Conservation (phyloP, 2,329 filamentous ascomycete species). For the Penicillium psychrosexuale region DNA sequence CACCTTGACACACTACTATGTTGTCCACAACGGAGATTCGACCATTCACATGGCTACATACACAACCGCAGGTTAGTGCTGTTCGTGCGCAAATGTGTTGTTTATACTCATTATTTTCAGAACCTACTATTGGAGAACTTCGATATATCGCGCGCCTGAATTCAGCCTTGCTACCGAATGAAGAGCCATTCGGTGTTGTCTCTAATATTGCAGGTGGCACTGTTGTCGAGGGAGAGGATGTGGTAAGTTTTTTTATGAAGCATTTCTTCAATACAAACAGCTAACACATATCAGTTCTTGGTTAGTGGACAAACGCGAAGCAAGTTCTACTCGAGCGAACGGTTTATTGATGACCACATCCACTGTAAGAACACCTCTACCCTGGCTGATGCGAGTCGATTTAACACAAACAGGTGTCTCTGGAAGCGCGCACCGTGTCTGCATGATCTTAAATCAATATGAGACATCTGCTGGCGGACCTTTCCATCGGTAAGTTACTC, state of each 20-base stretch:
- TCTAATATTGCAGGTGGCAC: slow-evolving; percentile 55
- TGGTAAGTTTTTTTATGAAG: slow-evolving; percentile 31
- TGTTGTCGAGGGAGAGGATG: slow-evolving; percentile 57
- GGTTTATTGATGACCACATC: slow-evolving; percentile 66
- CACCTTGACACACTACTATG: slow-evolving; percentile 63
- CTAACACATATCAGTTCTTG: slow-evolving; percentile 42
- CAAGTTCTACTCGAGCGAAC: slow-evolving; percentile 67
- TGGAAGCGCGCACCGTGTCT: slow-evolving; percentile 53
- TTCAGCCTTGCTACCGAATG: slow-evolving; percentile 49
- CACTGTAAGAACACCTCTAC: slow-evolving; percentile 49
- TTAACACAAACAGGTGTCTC: slow-evolving; percentile 26
- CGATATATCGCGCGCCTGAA: slow-evolving; percentile 63
- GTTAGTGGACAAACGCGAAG: slow-evolving; percentile 62
- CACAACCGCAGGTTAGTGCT: slow-evolving; percentile 47
- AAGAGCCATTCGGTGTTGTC: slow-evolving; percentile 54
- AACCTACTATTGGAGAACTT: slow-evolving; percentile 58
- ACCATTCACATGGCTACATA: slow-evolving; percentile 62
- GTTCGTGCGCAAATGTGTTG: slow-evolving; percentile 2
- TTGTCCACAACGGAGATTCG: slow-evolving; percentile 59
- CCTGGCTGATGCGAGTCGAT: background rate
- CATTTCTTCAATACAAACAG: background rate
- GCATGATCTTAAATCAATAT: slow-evolving; percentile 57
- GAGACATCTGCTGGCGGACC: slow-evolving; percentile 65
- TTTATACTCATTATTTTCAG: slow-evolving; percentile 20
- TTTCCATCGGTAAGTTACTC: slow-evolving; percentile 52